These are phyloP conservation scores for Calonectria fujianensis DNA, from an alignment of 2,329 filamentous ascomycete genomes.

Conservation along the genomic window DNA sequence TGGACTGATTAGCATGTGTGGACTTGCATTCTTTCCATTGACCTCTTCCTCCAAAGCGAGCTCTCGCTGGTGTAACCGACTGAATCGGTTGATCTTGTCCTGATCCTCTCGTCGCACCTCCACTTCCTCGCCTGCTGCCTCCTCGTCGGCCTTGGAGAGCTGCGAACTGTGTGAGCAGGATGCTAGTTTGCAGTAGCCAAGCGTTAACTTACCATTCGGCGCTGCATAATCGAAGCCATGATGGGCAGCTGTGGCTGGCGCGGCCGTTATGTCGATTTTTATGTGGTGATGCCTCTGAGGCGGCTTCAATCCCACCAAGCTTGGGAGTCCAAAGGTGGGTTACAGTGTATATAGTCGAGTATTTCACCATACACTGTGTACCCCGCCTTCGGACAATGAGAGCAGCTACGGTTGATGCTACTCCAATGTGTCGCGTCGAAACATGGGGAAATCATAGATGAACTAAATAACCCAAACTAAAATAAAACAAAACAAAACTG, in stretches of 20 bases:
- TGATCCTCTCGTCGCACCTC: conserved; percentile 98
- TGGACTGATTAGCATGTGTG: fast-evolving
- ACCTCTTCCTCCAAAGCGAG: conserved; percentile 86
- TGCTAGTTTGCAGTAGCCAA: fast-evolving
- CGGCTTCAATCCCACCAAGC: conserved; percentile 45
- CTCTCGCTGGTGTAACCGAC: conserved; percentile 92
- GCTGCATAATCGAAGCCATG: conserved; percentile 71
- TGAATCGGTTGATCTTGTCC: conserved; percentile 99
- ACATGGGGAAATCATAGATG: too few species aligned
- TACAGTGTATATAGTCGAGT: conserved; percentile 47
- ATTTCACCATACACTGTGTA: conserved; percentile 43
- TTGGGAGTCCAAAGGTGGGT: conserved; percentile 49
- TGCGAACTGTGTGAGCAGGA: conserved; percentile 62
- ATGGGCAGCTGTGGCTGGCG: conserved; percentile 45
- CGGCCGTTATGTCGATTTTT: conserved; percentile 43
- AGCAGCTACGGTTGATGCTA: background rate
- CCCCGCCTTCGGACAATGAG: conserved; percentile 43
- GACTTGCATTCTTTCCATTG: conserved; percentile 84
- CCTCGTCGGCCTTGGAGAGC: conserved; percentile 97
- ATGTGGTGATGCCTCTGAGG: conserved; percentile 42
- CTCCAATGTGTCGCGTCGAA: background rate
- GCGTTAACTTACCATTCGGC: conserved; percentile 72
- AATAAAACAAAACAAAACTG: background rate
- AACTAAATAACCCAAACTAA: too few species aligned
- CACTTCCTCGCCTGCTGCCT: conserved; percentile 85